Base-by-base conservation (phyloP, 495 filamentous ascomycete genomes). In the Penicillium ucsense region DNA sequence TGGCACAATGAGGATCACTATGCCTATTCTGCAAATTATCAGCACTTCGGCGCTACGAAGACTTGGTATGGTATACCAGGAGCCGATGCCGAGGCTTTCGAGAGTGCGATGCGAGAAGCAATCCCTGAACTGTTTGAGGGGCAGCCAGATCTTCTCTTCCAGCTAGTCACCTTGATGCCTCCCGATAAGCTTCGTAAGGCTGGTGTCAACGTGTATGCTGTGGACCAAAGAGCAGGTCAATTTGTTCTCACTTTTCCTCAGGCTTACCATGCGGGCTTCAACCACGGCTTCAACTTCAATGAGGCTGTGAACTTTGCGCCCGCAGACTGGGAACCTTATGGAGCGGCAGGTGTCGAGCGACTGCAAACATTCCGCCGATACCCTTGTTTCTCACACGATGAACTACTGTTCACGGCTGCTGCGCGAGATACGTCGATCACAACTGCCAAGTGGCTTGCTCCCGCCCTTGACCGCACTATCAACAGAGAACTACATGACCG, bases 1-100 rank as follows among this genome's bases (percentile, higher is more conserved):
- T 99, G 92, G 92, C 92, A 99, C 60, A 94, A 94, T 51, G 92
- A 99, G 61, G 92, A 99, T 62, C 92, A 99, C 57, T 95, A 94
- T 56, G 82, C 92, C 1, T 99, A 99, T 63, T 99, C 92, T 12
- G 85, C 92, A 36, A 99, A 99, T 56, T 99, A 99, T 55, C 92
- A 99, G 56, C 92, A 99, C 58, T 95, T 99, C 60, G 92, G 92
- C 35, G 87, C 91, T 1, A 99, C 94, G 0, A 99, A 99, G 66
- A 99, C 92, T 0, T 99, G 92, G 92, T 99, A 99, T 60, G 94
- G 94, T 3, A 95, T 99, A 56, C 94, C 92, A 4, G 91, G 82
- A 35, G 85, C 86, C 4, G 92, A 97, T 64, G 88, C 91, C 0
- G 84, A 89, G 57, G 90, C 88, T 47, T 97, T 99, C 53, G 92